Base-by-base conservation (phyloP, 2,329 filamentous ascomycete genomes). In the Huntiella omanensis region DNA sequence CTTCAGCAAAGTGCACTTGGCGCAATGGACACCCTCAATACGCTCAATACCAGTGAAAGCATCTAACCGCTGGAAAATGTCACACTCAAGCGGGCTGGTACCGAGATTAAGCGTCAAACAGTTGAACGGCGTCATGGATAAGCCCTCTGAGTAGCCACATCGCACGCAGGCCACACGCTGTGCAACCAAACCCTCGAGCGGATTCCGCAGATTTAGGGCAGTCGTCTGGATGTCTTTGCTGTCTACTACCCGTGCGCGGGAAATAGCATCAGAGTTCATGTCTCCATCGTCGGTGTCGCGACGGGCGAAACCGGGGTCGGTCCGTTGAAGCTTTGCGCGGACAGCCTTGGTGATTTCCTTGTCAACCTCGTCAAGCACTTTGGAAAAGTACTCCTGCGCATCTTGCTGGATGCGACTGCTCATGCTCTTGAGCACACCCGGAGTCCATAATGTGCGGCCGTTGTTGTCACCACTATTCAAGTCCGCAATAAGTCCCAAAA, bases 351-450 rank as follows among this genome's bases (percentile, higher is more conserved):
- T 64, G 36, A 84, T 67, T 56, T 92, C 84, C 55, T 80, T 80
- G 55, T 95, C 84, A 22, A 94, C 67, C 54, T 87, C 79, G 53
- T 88, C 85, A 41, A 95, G 62, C 11, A 98, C 70, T 56, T 88
- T 92, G 12, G 85, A 88, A 55, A 83, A 95, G 60, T 96, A 98
- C 60, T 98, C 91, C 58, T 96, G 91, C 4, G 91, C 91, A 62
- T 98, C 91, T 61, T 98, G 91, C 58, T 96, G 91, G 54, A 92
- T 83, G 75, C 83, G 93, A 28, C 83, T 94, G 60, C 80, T 88
- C 80, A 96, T 92, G 7, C 79, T 87, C 61, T 94, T 94, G 40
- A 95, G 65, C 46, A 80, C 75, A 1, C 72, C 65, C 0, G 84
- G 83, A 5, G 86, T 86, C 84, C 84, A 94, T 11, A 95, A 66